phyloP scores from a whole-genome alignment of 139 green algal genomes.

The Deuterostichococcus epilithicus region DNA sequence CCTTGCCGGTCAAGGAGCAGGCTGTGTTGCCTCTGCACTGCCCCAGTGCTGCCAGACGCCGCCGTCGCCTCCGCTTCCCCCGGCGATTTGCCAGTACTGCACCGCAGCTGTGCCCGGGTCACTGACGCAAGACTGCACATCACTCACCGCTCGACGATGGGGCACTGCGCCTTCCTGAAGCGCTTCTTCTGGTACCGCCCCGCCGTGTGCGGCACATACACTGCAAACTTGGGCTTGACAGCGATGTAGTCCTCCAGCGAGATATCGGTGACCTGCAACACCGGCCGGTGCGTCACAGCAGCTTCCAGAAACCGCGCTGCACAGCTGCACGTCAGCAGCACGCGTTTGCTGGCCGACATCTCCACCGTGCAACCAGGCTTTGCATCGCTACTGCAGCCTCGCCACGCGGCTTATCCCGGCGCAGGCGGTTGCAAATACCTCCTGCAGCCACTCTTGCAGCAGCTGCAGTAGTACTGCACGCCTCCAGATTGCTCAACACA shows the following conservation, averaged over 20 bases:
- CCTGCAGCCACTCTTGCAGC: background rate
- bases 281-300: background rate
- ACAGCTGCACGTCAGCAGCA: background rate
- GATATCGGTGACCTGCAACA: conserved; percentile 91
- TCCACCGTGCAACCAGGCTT: too few relatives aligned
- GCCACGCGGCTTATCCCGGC: background rate
- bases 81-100: background rate
- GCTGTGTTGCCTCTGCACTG: too few relatives aligned
- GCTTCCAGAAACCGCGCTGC: background rate
- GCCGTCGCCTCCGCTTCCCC: background rate
- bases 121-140: too few relatives aligned
- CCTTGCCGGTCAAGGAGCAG: too few relatives aligned
- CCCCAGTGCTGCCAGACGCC: background rate
- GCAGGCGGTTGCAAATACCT: too few relatives aligned
- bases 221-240: conserved; percentile 92
- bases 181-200: conserved; percentile 97
- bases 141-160: conserved; percentile 93
- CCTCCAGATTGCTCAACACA: background rate
- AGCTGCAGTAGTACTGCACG: too few relatives aligned
- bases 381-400: too few relatives aligned
- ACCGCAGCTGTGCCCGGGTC: background rate
- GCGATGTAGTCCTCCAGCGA: conserved; percentile 99
- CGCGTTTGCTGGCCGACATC: background rate
- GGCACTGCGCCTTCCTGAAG: conserved; percentile 99
- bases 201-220: conserved; percentile 95